phyloP scores from a whole-genome alignment of 805 yeast genomes.

The Metschnikowia picachoensis region DNA sequence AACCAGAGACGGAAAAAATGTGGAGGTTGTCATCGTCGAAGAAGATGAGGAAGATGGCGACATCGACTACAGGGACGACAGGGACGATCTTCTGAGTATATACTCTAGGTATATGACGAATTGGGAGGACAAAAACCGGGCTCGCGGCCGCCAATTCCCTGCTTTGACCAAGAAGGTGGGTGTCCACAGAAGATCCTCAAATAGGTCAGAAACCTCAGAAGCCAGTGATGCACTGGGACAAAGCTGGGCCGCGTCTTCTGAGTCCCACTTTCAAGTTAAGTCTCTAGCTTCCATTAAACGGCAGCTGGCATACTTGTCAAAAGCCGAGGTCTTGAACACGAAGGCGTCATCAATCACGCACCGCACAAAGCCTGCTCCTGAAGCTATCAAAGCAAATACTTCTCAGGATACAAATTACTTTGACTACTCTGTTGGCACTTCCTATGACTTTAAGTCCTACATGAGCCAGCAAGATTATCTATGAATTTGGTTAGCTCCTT shows the following conservation, averaged over 20 bases:
- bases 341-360: neutral
- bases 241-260: constrained; percentile 19
- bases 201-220: constrained; percentile 11
- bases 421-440: constrained; percentile 30
- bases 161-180: neutral
- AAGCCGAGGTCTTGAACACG: neutral
- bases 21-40: constrained; percentile 43
- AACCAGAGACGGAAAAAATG: constrained; percentile 34
- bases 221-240: constrained; percentile 12
- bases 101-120: constrained; percentile 35
- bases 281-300: constrained; percentile 6
- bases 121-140: constrained; percentile 10
- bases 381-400: neutral
- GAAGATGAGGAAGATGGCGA: constrained; percentile 29
- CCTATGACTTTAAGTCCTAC: constrained; percentile 36
- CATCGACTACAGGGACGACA: constrained; percentile 15
- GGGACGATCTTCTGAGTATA: constrained; percentile 36
- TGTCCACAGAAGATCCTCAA: constrained; percentile 3
- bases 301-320: constrained; percentile 2
- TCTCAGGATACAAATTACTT: constrained; percentile 27
- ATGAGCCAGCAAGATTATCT: constrained; percentile 25
- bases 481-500: neutral
- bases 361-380: neutral
- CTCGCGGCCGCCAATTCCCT: neutral
- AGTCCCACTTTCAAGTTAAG: constrained; percentile 16